Evolutionary conservation across 495 filamentous ascomycete genomes (phyloP).

Genomic region (Penicillium herquei): DNA sequence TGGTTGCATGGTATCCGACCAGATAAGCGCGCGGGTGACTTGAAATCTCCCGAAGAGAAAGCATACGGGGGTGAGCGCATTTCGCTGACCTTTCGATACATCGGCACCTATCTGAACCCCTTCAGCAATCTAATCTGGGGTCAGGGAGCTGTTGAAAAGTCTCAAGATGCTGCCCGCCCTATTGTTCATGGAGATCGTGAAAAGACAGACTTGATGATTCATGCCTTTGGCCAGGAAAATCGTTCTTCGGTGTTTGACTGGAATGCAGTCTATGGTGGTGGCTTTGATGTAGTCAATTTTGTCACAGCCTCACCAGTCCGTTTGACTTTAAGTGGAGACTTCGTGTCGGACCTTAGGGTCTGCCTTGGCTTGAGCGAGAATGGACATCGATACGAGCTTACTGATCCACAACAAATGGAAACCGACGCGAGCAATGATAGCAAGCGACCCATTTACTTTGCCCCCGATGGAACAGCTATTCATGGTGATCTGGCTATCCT

Average conservation of each 20-base stretch:
- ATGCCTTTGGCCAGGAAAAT: conserved; percentile 85
- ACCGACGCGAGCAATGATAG: not conserved
- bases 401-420: conserved; percentile 2
- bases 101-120: conserved; percentile 76
- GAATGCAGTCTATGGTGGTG: conserved; percentile 71
- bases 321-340: conserved; percentile 52
- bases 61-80: conserved; percentile 77
- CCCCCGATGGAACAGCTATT: conserved; percentile 25
- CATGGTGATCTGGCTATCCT: conserved; percentile 38
- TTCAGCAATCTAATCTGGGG: conserved; percentile 76
- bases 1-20: conserved; percentile 90
- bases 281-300: conserved; percentile 87
- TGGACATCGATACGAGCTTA: conserved; percentile 51
- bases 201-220: conserved; percentile 67
- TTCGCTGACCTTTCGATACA: conserved; percentile 87
- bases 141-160: conserved; percentile 78
- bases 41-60: conserved; percentile 68
- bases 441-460: conserved; percentile 28
- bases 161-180: conserved; percentile 47
- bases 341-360: conserved; percentile 56
- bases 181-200: conserved; percentile 68
- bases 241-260: conserved; percentile 73
- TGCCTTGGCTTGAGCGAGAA: conserved; percentile 58
- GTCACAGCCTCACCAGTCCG: conserved; percentile 45
- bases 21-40: conserved; percentile 68